Evolutionary conservation across 2,329 filamentous ascomycete species (phyloP), one percentile per base, ranked within the genome.

Genomic region (Exophiala oligosperma): DNA sequence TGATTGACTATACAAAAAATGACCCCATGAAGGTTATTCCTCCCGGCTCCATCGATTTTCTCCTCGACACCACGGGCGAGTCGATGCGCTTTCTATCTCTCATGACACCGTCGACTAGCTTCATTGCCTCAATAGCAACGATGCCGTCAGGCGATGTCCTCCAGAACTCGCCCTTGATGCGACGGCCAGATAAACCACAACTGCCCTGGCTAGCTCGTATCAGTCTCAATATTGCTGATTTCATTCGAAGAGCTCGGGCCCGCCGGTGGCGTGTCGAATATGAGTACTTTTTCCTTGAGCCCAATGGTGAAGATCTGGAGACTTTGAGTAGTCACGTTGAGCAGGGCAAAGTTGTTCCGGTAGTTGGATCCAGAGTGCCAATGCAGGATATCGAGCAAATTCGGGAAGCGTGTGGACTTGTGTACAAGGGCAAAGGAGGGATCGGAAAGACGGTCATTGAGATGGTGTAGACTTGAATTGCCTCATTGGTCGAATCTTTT

Each of bases 1-100:
- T 83, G 26, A 70, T 83, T 58, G 81, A 84, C 65, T 84, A 84
- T 68, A 76, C 72, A 54, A 76, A 69, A 44, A 66, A 73, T 32
- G 69, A 76, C 4, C 67, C 81, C 2, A 63, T 68, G 32, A 59
- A 72, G 4, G 68, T 56, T 14, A 73, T 82, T 1, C 71, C 74
- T 2, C 66, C 64, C 2, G 76, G 75, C 24, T 77, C 70, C 17
- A 75, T 83, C 2, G 81, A 84, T 62, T 75, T 83, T 53, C 73
- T 79, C 26, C 73, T 78, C 50, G 81, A 81, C 66, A 83, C 81
- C 23, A 75, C 78, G 40, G 75, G 72, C 60, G 60, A 63, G 11
- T 67, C 75, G 3, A 67, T 81, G 49, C 62, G 68, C 2, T 73
- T 72, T 32, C 72, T 82, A 73, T 58, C 75, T 74, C 77, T 77